Percentiles rank a stretch among this genome's conserved stretches.
Conservation (phyloP, 2,329 filamentous ascomycete genomes). For the Sporothrix globosa region DNA sequence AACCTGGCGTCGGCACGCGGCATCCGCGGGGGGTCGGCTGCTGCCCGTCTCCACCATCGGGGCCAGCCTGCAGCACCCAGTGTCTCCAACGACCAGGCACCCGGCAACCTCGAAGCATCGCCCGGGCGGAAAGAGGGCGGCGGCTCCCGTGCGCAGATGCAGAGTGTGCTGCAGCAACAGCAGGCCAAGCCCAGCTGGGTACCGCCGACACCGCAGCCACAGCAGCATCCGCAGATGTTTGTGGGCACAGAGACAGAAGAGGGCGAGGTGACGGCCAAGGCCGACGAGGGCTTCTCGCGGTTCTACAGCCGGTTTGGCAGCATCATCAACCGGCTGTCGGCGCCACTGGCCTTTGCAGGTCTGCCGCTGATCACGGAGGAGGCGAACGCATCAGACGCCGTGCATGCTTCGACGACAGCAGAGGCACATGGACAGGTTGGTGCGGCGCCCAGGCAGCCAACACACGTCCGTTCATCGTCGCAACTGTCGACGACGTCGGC, state of each 20-base stretch:
- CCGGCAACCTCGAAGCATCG: slow-evolving; percentile 65
- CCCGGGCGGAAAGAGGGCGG: slow-evolving; percentile 50
- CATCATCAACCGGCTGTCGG: slow-evolving; percentile 84
- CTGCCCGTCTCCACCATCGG: slow-evolving; percentile 58
- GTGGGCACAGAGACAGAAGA: slow-evolving; percentile 39
- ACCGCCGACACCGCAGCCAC: slow-evolving; percentile 42
- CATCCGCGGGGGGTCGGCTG: slow-evolving; percentile 54
- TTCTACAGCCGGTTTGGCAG: slow-evolving; percentile 93
- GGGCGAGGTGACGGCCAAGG: slow-evolving; percentile 40
- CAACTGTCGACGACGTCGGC: slow-evolving; percentile 37
- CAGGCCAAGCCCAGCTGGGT: slow-evolving; percentile 57
- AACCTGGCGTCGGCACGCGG: slow-evolving; percentile 85
- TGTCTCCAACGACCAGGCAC: slow-evolving; percentile 72
- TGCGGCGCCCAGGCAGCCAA: neutral
- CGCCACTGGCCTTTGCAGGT: slow-evolving; percentile 89
- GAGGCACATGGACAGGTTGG: slow-evolving; percentile 44
- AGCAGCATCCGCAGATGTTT: slow-evolving; percentile 40
- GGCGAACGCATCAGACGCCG: neutral
- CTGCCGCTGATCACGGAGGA: slow-evolving; percentile 71
- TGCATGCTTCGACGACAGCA: slow-evolving; percentile 43
- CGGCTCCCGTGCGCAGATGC: slow-evolving; percentile 57
- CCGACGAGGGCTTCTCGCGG: slow-evolving; percentile 80
- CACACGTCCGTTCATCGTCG: slow-evolving; percentile 33
- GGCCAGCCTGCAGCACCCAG: slow-evolving; percentile 71
- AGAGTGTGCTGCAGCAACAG: slow-evolving; percentile 58